Evolutionary conservation across 2,329 filamentous ascomycete genomes (phyloP), one percentile per base, ranked within the genome.

Genomic region (Stemphylium lycopersici): DNA sequence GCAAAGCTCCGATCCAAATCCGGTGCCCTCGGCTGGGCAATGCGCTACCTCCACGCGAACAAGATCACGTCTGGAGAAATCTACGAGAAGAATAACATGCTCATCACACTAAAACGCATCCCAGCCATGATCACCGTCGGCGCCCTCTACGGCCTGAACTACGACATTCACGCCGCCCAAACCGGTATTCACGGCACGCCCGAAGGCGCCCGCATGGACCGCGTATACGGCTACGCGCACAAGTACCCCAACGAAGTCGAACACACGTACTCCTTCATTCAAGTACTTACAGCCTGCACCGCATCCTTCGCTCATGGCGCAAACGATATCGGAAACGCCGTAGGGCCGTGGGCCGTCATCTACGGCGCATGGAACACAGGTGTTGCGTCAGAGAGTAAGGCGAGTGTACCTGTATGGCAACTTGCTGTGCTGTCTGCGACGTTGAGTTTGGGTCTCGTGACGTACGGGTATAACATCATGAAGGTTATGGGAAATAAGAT

Each of bases 381-480:
- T 49, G 79, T 79, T 26, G 81, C 87, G 3, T 80, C 84, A 12
- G 78, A 79, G 2, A 75, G 85, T 61, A 90, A 90, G 77, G 83
- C 86, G 3, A 74, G 82, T 0, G 89, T 93, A 0, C 87, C 87
- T 3, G 69, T 89, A 40, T 93, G 90, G 90, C 89, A 91, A 75
- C 82, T 93, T 49, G 90, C 87, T 45, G 87, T 92, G 15, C 78
- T 90, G 11, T 81, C 85, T 22, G 72, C 80, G 1, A 84, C 80
- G 34, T 87, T 91, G 69, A 90, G 82, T 41, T 37, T 71, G 16
- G 89, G 89, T 63, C 81, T 91, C 52, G 80, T 87, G 69, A 91
- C 88, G 12, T 91, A 91, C 66, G 89, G 89, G 8, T 91, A 91
- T 79, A 91, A 91, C 80, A 91, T 91, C 77, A 91, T 91, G 88